phyloP scores from a whole-genome alignment of 2,329 filamentous ascomycete genomes.

The Microcyclosporella mali region DNA sequence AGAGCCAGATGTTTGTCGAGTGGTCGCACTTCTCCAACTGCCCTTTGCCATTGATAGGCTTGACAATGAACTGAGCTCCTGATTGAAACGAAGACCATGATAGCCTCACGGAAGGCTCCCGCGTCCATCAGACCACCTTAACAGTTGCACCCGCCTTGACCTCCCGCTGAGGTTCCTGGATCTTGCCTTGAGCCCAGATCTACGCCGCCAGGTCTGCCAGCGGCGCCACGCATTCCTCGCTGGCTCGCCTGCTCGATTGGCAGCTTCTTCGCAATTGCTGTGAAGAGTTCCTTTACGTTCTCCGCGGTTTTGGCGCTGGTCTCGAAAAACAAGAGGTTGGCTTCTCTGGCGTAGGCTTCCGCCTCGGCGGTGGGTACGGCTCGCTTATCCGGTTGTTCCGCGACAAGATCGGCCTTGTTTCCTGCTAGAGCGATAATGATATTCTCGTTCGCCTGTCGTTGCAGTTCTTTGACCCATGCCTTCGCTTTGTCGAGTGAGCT shows the following conservation, averaged over 20 bases:
- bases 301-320: conserved; percentile 96
- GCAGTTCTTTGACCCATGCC: conserved; percentile 97
- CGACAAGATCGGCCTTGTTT: conserved; percentile 96
- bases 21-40: too few species aligned
- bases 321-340: conserved; percentile 93
- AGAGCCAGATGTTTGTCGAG: too few species aligned
- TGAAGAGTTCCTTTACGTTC: conserved; percentile 94
- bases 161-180: conserved; percentile 52
- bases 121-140: conserved; percentile 31
- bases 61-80: too few species aligned
- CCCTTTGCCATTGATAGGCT: too few species aligned
- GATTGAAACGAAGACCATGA: too few species aligned
- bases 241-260: conserved; percentile 95
- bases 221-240: conserved; percentile 62
- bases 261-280: conserved; percentile 94
- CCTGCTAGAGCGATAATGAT: conserved; percentile 97
- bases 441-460: conserved; percentile 98
- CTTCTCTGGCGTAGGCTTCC: conserved; percentile 89
- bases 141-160: conserved; percentile 58
- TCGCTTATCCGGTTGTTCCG: conserved; percentile 90
- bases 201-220: conserved; percentile 57
- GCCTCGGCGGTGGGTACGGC: conserved; percentile 84
- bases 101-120: too few species aligned
- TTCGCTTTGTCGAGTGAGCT: conserved; percentile 98
- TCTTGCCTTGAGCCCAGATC: conserved; percentile 60